phyloP scores from a whole-genome alignment of 441 rosid genomes.

The Metrosideros polymorpha region DNA sequence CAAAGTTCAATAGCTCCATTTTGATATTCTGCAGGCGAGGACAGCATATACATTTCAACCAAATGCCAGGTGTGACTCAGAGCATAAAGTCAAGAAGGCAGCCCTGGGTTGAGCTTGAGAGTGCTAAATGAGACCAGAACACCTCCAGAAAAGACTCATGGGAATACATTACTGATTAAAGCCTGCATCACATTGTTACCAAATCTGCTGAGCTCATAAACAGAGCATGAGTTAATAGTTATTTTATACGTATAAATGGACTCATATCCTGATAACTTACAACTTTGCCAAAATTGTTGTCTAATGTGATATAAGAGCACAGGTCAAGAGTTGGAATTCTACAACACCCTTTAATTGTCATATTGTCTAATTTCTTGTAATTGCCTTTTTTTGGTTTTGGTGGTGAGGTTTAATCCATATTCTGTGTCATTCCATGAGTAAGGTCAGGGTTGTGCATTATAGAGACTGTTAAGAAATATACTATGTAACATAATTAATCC shows the following conservation, averaged over 20 bases:
- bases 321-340: neutral
- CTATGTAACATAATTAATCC: neutral
- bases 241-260: neutral
- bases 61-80: neutral
- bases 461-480: neutral
- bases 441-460: neutral
- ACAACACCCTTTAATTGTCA: neutral
- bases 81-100: neutral
- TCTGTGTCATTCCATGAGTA: neutral
- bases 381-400: neutral
- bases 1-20: neutral
- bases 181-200: neutral
- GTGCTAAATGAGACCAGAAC: neutral
- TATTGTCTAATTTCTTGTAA: neutral
- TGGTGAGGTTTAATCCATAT: neutral
- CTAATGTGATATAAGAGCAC: neutral
- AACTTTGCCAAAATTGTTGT: neutral
- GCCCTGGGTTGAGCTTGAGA: neutral
- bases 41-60: neutral
- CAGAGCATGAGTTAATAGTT: neutral
- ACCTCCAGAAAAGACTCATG: neutral
- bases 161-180: neutral
- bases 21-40: neutral
- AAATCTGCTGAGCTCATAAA: neutral
- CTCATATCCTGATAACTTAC: neutral